Percentiles rank a stretch among this genome's conserved stretches.
phyloP scores from a whole-genome alignment of 2,329 filamentous ascomycete genomes.

The Ascochyta pisi region DNA sequence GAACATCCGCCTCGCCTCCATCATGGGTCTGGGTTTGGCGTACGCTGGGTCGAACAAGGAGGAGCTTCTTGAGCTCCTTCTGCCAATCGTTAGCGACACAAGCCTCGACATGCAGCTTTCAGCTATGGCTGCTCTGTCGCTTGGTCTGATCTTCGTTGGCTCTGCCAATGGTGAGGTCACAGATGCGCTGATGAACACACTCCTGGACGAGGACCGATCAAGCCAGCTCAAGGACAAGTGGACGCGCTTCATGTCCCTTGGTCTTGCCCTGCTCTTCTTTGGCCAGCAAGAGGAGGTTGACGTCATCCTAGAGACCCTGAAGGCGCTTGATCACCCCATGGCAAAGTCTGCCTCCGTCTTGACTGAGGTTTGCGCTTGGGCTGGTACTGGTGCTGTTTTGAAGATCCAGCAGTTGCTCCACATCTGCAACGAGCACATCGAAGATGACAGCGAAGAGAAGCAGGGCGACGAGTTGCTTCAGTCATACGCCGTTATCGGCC shows the following conservation, averaged over 20 bases:
- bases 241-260: constrained; percentile 95
- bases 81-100: constrained; percentile 87
- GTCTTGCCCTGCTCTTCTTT: constrained; percentile 92
- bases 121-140: constrained; percentile 90
- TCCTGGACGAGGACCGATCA: constrained; percentile 92
- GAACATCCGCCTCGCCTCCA: constrained; percentile 79
- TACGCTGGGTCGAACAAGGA: constrained; percentile 95
- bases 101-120: constrained; percentile 92
- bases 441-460: constrained; percentile 87
- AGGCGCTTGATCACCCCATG: constrained; percentile 96
- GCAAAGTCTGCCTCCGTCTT: constrained; percentile 94
- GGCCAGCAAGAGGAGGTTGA: constrained; percentile 98
- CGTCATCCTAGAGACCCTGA: constrained; percentile 93
- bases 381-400: constrained; percentile 92
- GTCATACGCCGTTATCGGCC: constrained; percentile 92
- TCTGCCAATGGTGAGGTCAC: constrained; percentile 90
- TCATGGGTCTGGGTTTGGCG: constrained; percentile 94
- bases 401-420: constrained; percentile 98
- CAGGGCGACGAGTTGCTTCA: constrained; percentile 95
- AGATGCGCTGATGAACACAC: constrained; percentile 87
- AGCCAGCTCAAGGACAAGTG: constrained; percentile 96
- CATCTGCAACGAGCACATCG: constrained; percentile 97
- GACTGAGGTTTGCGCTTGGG: constrained; percentile 97
- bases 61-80: constrained; percentile 80
- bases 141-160: constrained; percentile 90